Percentiles rank a stretch among this genome's conserved stretches.
These are phyloP conservation scores for Fusarium virguliforme DNA, from an alignment of 2,329 filamentous ascomycete species.

Conservation along the genomic window DNA sequence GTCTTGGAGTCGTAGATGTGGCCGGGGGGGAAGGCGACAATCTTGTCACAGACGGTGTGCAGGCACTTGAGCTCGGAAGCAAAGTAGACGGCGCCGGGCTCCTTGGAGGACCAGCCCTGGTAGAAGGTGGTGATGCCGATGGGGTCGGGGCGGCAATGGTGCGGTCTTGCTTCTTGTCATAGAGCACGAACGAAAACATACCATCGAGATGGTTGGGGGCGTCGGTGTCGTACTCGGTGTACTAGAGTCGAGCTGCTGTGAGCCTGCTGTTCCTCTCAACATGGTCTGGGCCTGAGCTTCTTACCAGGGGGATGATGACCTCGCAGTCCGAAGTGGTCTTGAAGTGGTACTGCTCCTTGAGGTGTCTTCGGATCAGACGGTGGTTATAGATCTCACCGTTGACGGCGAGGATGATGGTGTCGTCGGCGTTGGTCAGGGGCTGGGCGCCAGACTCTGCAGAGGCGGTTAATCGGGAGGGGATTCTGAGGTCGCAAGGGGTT, in stretches of 20 bases:
- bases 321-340: slow-evolving; percentile 99
- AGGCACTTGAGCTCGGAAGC: slow-evolving; percentile 97
- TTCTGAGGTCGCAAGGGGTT: slow-evolving; percentile 30
- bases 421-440: slow-evolving; percentile 93
- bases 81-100: slow-evolving; percentile 91
- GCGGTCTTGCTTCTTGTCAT: slow-evolving; percentile 94
- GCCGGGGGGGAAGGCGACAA: slow-evolving; percentile 93
- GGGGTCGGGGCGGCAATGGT: slow-evolving; percentile 93
- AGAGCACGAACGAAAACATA: slow-evolving; percentile 99
- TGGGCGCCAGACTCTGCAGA: slow-evolving; percentile 90
- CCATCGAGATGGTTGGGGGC: slow-evolving; percentile 95
- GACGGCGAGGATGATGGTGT: slow-evolving; percentile 90
- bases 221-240: slow-evolving; percentile 92
- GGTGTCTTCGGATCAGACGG: slow-evolving; percentile 88
- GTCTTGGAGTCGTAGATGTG: slow-evolving; percentile 97
- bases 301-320: slow-evolving; percentile 96
- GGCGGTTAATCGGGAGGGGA: slow-evolving; percentile 36
- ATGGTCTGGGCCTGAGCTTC: slow-evolving; percentile 2
- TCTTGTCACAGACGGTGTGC: slow-evolving; percentile 94
- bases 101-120: slow-evolving; percentile 89
- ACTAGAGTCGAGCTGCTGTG: slow-evolving; percentile 67
- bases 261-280: slow-evolving; percentile 26
- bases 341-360: slow-evolving; percentile 92
- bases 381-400: slow-evolving; percentile 99
- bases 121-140: slow-evolving; percentile 99